Evolutionary conservation across 2,329 filamentous ascomycete genomes (phyloP), one percentile per base, ranked within the genome.

Genomic region (Diplodia mutila): DNA sequence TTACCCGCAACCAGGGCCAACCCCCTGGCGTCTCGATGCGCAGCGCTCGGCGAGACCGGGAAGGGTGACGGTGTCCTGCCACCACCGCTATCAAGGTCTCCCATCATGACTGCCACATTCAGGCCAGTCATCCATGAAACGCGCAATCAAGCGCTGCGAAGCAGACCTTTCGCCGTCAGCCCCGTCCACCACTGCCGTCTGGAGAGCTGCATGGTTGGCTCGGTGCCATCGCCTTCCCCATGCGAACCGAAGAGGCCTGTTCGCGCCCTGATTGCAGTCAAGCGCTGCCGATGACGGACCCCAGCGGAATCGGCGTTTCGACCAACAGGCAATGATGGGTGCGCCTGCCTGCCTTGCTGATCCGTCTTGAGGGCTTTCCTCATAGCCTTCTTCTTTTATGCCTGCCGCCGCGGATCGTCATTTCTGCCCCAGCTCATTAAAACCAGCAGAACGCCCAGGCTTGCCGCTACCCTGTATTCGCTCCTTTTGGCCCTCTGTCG

Each of bases 401-500:
- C 32, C 53, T 37, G 49, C 9, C 21, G 61, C 49, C 21, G 61
- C 61, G 61, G 61, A 65, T 65, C 61, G 48, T 65, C 46, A 65
- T 65, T 65, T 65, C 32, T 63, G 59, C 59, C 18, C 11, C 9
- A n/a, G n/a, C 59, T 32, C 59, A 12, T 51, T 51, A 63, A 63
- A 63, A 63, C 59, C 25, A 29, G 16, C 39, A 18, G 23, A 14
- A 51, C 46, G 59, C 59, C 59, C 42, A 37, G 46, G 11, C 59
- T 63, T 14, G 46, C 59, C 11, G 29, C 49, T 49, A 21, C 18
- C 29, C 27, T 49, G 42, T n/a, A 63, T 49, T 63, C 59, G 59
- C 59, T 63, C 59, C 46, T 63, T 63, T 63, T 37, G 39, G 37
- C 3, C n/a, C 59, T 51, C 59, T 63, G 59, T 63, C 59, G 46